Conservation (phyloP, 2,329 filamentous ascomycete genomes). For the Domatiomyces globalis region DNA sequence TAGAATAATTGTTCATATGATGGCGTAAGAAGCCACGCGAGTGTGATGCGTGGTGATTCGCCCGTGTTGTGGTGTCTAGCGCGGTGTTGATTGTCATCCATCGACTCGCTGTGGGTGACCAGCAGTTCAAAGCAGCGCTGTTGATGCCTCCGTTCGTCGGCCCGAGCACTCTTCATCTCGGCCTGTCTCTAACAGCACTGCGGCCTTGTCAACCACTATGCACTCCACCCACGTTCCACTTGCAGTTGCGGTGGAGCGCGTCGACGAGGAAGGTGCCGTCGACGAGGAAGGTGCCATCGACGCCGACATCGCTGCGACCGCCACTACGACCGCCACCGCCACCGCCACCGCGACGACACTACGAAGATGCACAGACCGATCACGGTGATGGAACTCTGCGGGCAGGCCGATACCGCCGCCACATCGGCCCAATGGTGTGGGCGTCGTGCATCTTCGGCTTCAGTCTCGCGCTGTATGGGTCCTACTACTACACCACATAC, state of each 20-base stretch:
- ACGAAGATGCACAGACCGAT: background rate
- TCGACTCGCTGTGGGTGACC: no score
- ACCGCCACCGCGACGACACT: background rate
- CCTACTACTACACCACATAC: conserved; percentile 32
- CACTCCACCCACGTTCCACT: background rate
- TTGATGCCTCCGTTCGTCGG: background rate
- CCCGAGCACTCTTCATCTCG: background rate
- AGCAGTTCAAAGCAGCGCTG: no score
- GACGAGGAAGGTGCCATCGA: background rate
- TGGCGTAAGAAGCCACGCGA: no score
- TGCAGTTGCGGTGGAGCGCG: background rate
- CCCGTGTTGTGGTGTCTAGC: no score
- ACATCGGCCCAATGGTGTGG: conserved; percentile 17
- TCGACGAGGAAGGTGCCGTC: background rate
- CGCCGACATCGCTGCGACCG: no score
- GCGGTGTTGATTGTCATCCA: no score
- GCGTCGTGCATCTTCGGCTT: conserved; percentile 27
- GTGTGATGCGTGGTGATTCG: no score
- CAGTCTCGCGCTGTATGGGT: conserved; percentile 29
- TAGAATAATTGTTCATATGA: no score
- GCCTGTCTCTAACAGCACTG: background rate
- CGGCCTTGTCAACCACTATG: background rate
- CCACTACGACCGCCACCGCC: no score
- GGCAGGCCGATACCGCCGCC: background rate
- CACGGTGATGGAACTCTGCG: background rate